Base-by-base conservation (phyloP, 192 early-diverging fungal genomes). In the Linnemannia hyalina region DNA sequence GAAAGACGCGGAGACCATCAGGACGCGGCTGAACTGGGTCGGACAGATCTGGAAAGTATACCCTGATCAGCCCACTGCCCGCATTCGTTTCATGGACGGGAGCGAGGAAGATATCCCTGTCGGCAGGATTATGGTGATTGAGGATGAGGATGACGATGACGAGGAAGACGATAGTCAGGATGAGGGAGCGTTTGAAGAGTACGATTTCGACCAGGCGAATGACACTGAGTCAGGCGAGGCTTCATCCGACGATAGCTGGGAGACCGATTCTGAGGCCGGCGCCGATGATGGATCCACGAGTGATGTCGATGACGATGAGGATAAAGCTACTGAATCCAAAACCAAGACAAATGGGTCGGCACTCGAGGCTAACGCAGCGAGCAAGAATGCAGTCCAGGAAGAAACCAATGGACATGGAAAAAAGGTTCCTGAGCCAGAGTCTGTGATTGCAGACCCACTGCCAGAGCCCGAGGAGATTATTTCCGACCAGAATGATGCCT, bases 21-120 rank as follows among this genome's bases (percentile, higher is more conserved):
- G 84, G 9, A 63, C 84, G 41, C 75, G 84, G 13, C 47, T 85
- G 44, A 80, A 87, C 41, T 92, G 91, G 91, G 76, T 91, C 63
- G 91, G 90, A 15, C 90, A 92, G 46, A 88, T 92, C 42, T 73
- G 87, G 73, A 71, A 81, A 29, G 77, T 91, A 0, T 74, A 72
- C 16, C 63, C 29, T 13, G 88, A 90, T 73, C 87, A 88, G 6
- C 89, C 87, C 13, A 35, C 70, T 41, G 89, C 80, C 1, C 68
- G 78, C 9, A 75, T 91, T 63, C 83, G 88, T 26, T 89, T 92
- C 71, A 83, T 88, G 60, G 86, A 87, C 42, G 82, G 83, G 46
- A 84, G 75, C 3, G 52, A 44, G 11, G 77, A 69, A 1, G 88
- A 80, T 10, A 54, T 85, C 29, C 80, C 83, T 63, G 55, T 77